Evolutionary conservation across 2,329 filamentous ascomycete species (phyloP), one percentile per base, ranked within the genome.

Genomic region (Emergomyces orientalis): DNA sequence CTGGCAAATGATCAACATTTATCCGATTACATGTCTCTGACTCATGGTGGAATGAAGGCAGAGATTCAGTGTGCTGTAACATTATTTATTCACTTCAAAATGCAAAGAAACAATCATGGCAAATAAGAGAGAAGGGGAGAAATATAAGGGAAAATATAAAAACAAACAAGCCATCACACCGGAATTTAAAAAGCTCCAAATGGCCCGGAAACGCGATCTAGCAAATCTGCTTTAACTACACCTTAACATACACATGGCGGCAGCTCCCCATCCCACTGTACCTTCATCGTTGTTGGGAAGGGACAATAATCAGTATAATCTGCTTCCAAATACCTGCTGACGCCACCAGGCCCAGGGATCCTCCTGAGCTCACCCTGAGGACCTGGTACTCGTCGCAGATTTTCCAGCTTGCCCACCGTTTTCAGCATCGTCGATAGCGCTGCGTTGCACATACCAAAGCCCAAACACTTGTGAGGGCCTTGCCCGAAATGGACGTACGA

Each of bases 401-500:
- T 67, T 65, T 78, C 78, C 60, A 81, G 75, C 22, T 74, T 74
- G 0, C 77, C 78, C 0, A 70, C 70, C 3, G 80, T 72, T 69
- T 77, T 79, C 39, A 81, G 67, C 27, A 81, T 72, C 0, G 76
- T 76, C 0, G 64, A 59, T 6, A 82, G 69, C 51, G 76, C 79
- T 0, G 75, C 69, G 5, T 75, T 71, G 0, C 76, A 73, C 0
- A 81, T 66, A 1, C 79, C 73, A 27, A 74, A 71, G 47, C 74
- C 77, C 3, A 81, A 43, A 62, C 80, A 82, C 49, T 78, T 73
- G 68, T 83, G 80, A 49, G 78, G 75, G 0, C 80, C 79, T 55
- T 75, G 75, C 67, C 79, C 79, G 63, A 77, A 80, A 30, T 79
- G 71, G 0, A 76, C 74, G 25, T 82, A 77, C 2, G 73, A 68